Evolutionary conservation across 192 early-diverging fungal genomes (phyloP).

Genomic region (Gonapodya prolifera): DNA sequence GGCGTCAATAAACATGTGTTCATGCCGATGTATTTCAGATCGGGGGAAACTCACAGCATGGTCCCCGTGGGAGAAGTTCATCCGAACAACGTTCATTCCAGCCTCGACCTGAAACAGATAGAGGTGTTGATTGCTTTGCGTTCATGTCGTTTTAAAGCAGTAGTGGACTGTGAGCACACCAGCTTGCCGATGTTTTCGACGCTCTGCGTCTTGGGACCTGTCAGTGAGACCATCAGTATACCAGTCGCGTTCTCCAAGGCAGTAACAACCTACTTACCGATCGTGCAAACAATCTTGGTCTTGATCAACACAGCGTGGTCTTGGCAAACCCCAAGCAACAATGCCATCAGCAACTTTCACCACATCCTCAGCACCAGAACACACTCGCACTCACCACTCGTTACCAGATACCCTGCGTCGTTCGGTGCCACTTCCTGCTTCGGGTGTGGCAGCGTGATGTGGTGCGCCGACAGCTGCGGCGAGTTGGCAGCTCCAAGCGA

Average conservation of each 20-base stretch:
- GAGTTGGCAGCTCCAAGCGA: too few species aligned
- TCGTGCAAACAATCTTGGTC: conserved; percentile 42
- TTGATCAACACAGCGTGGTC: conserved; percentile 37
- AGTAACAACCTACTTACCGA: conserved; percentile 16
- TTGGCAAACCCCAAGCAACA: too few species aligned
- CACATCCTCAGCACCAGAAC: too few species aligned
- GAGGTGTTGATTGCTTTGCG: not conserved
- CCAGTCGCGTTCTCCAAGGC: not conserved
- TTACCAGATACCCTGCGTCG: too few species aligned
- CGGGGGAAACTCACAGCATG: conserved; percentile 24
- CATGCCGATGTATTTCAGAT: too few species aligned
- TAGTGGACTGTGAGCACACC: too few species aligned
- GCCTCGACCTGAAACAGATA: conserved; percentile 17
- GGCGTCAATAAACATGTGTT: too few species aligned
- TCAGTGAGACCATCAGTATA: not conserved
- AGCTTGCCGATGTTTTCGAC: conserved; percentile 30
- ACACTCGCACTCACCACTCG: too few species aligned
- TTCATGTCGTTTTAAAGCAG: not conserved
- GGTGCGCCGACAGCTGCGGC: too few species aligned
- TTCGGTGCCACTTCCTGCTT: too few species aligned
- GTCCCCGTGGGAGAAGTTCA: conserved; percentile 44
- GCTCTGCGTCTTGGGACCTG: conserved; percentile 39
- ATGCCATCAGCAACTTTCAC: too few species aligned
- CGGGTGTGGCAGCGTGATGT: too few species aligned
- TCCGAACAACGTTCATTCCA: conserved; percentile 38